phyloP scores from a whole-genome alignment of 106 monocot species.

The Dendrobium nobile region DNA sequence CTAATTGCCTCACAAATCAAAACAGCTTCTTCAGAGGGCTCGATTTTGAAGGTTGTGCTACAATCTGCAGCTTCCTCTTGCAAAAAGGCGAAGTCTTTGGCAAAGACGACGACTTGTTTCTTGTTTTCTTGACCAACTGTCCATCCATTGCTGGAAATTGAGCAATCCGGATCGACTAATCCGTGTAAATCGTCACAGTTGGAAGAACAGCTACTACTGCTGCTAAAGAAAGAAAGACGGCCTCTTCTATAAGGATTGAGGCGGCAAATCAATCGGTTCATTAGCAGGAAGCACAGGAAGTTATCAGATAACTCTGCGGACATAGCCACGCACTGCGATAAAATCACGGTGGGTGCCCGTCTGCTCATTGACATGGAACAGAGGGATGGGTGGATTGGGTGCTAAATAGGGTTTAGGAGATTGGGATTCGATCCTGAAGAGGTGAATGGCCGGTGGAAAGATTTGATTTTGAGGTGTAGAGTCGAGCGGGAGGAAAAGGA shows the following conservation, averaged over 20 bases:
- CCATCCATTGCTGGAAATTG: neutral
- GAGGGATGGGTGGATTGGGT: neutral
- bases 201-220: constrained; percentile 19
- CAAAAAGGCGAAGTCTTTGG: constrained; percentile 68
- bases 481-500: neutral
- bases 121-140: neutral
- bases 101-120: constrained; percentile 11
- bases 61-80: constrained; percentile 19
- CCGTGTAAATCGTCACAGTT: constrained; percentile 24
- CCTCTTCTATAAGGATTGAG: constrained; percentile 9
- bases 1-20: constrained; percentile 47
- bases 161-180: constrained; percentile 33
- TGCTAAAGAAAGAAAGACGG: constrained; percentile 12
- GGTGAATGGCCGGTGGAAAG: neutral
- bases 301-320: neutral
- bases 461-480: neutral
- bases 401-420: neutral
- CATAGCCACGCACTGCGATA: neutral
- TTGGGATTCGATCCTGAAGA: neutral
- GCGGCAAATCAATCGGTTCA: neutral
- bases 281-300: constrained; percentile 2
- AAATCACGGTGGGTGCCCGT: too few relatives aligned
- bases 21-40: constrained; percentile 34
- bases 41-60: neutral
- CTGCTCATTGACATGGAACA: neutral